Evolutionary conservation across 192 early-diverging fungal genomes (phyloP), one percentile per base, ranked within the genome.

Genomic region (Umbelopsis isabellina): DNA sequence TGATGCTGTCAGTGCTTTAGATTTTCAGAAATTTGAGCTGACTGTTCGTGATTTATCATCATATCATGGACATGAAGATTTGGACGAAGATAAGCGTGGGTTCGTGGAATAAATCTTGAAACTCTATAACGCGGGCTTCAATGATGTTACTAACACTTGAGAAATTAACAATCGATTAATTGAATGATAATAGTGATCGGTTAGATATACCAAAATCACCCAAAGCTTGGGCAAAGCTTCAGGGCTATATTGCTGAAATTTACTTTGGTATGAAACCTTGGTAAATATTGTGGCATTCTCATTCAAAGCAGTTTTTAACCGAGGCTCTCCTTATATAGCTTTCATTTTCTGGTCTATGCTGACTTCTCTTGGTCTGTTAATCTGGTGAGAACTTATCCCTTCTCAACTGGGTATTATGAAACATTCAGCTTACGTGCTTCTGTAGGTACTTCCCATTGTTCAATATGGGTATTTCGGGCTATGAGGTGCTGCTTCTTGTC

Each of bases 381-480:
- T 76, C 2, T 76, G 75, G 75, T 74, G 49, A 49, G 55, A 23
- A 10, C 37, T 41, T 41, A 5, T 41, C 37, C 1, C 10, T 41
- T 41, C 7, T 10, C 37, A 41, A 10, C 5, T 10, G 1, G 37
- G 6, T 41, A 41, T 1, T 41, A 41, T 0, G 37, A 9, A 41
- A 41, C 37, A 41, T 6, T 15, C 27, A 33, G 4, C 23, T 41
- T 0, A 18, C 3, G 35, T 66, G n/a, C 3, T n/a, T 66, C 64
- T 33, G 86, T 66, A 90, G 92, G 92, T 93, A 93, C 73, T 93
- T 93, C 71, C 92, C 92, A 15, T 79, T 93, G 35, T 93, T 91
- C 91, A 85, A 91, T 75, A 93, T 93, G 92, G 92, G 92, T 8
- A 85, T 93, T 68, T 92, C 91, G 15, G 92, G 92, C 52, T 92